Conservation (phyloP, 2,329 filamentous ascomycete genomes). For the Verticillium nubilum region DNA sequence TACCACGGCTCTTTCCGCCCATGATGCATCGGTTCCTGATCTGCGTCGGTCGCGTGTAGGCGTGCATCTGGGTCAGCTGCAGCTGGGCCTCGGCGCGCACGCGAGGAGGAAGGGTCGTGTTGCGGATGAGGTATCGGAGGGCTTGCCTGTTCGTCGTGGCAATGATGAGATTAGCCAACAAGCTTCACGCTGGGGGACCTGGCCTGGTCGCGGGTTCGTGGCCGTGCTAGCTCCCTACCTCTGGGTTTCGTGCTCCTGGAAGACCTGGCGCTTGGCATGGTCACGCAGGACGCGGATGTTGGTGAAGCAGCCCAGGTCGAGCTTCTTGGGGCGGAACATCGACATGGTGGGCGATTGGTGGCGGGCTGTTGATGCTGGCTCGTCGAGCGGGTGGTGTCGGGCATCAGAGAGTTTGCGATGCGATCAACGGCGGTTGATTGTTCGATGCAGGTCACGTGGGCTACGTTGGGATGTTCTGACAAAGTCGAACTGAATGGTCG, state of each 20-base stretch:
- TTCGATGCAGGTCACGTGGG: not conserved
- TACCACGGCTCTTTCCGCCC: conserved; percentile 82
- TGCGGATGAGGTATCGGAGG: conserved; percentile 87
- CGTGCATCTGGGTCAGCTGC: conserved; percentile 90
- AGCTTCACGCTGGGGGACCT: conserved; percentile 54
- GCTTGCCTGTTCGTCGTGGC: conserved; percentile 62
- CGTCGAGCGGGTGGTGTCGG: not conserved
- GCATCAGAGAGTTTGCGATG: not conserved
- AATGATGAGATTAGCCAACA: not conserved
- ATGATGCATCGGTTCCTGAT: conserved; percentile 91
- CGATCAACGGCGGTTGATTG: not conserved
- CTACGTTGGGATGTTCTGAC: not conserved
- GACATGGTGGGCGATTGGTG: conserved; percentile 52
- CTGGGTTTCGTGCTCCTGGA: conserved; percentile 79
- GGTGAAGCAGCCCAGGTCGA: conserved; percentile 82
- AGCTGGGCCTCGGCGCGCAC: conserved; percentile 89
- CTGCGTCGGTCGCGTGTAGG: conserved; percentile 89
- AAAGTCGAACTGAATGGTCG: not conserved
- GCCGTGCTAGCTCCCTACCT: conserved; percentile 79
- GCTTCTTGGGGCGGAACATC: conserved; percentile 83
- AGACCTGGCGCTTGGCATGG: conserved; percentile 94
- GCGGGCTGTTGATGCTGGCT: not conserved
- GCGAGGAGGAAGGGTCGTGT: conserved; percentile 76
- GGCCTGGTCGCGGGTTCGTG: too few relatives aligned
- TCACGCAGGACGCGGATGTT: conserved; percentile 87